These are phyloP conservation scores for Blastomyces emzantsi DNA, from an alignment of 2,329 filamentous ascomycete species.

Conservation along the genomic window DNA sequence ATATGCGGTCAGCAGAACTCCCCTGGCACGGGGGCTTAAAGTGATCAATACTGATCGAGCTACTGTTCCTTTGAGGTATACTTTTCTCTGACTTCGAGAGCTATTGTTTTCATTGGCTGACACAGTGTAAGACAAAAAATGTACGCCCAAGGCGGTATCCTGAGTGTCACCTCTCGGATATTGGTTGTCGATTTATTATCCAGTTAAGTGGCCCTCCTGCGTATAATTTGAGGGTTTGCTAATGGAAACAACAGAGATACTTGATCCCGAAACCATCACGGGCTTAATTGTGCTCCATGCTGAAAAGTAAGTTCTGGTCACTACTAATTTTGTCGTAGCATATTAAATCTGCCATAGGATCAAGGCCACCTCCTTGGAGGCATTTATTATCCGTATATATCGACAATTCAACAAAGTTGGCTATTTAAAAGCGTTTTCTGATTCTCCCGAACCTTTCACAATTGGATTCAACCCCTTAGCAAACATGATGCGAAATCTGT, in stretches of 20 bases:
- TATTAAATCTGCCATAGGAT: slow-evolving; percentile 42
- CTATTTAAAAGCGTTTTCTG: slow-evolving; percentile 93
- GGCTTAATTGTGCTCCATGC: slow-evolving; percentile 83
- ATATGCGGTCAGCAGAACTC: slow-evolving; percentile 76
- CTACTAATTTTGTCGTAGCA: background rate
- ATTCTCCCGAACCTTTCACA: slow-evolving; percentile 84
- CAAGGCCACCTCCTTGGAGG: slow-evolving; percentile 78
- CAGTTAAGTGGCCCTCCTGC: slow-evolving; percentile 27
- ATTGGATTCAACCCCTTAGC: slow-evolving; percentile 79
- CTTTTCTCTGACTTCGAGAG: background rate
- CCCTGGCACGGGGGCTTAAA: slow-evolving; percentile 73
- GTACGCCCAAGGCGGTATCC: slow-evolving; percentile 80
- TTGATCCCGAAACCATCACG: slow-evolving; percentile 76
- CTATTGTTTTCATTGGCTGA: slow-evolving; percentile 17
- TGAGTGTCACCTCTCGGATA: slow-evolving; percentile 93
- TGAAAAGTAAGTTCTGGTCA: slow-evolving; percentile 46
- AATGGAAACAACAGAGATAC: slow-evolving; percentile 38
- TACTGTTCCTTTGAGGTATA: slow-evolving; percentile 62
- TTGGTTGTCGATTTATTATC: slow-evolving; percentile 88
- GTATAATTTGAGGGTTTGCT: slow-evolving; percentile 10
- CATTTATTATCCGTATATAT: slow-evolving; percentile 90
- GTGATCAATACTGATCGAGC: slow-evolving; percentile 93
- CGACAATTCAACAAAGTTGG: slow-evolving; percentile 89
- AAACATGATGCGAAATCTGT: slow-evolving; percentile 86
- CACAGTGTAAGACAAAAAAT: slow-evolving; percentile 62